Evolutionary conservation across 2,329 filamentous ascomycete genomes (phyloP).

Genomic region (Huntiella bhutanensis): DNA sequence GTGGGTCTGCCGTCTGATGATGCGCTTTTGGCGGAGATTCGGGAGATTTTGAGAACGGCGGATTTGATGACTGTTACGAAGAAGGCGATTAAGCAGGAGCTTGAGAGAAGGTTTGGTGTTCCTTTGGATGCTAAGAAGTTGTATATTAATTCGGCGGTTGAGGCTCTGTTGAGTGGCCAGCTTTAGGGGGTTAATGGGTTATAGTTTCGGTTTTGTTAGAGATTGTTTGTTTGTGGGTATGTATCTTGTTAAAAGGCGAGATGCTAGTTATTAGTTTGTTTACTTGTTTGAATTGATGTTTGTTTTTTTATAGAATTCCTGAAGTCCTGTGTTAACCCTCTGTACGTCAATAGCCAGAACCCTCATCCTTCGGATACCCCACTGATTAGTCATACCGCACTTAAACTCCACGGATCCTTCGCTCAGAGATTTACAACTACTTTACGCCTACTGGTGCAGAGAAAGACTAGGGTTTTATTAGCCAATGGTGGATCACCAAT

Average conservation of each 20-base stretch:
- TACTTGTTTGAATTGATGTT: slow-evolving; percentile 5
- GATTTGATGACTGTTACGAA: slow-evolving; percentile 98
- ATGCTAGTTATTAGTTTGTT: not conserved
- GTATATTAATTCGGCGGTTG: slow-evolving; percentile 82
- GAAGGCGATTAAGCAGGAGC: slow-evolving; percentile 88
- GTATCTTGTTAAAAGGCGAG: slow-evolving; percentile 5
- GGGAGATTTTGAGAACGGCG: slow-evolving; percentile 76
- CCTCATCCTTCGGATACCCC: too few species aligned
- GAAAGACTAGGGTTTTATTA: too few species aligned
- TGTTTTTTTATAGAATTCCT: not conserved
- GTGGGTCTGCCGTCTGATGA: slow-evolving; percentile 71
- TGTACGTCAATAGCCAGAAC: too few species aligned
- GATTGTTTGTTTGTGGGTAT: slow-evolving; percentile 1
- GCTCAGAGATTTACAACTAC: too few species aligned
- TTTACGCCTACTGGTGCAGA: too few species aligned
- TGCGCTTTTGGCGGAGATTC: slow-evolving; percentile 76
- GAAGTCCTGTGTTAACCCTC: too few species aligned
- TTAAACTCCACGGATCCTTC: too few species aligned
- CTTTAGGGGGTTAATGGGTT: slow-evolving; percentile 26
- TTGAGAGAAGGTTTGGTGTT: slow-evolving; percentile 79
- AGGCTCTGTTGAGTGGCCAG: slow-evolving; percentile 60
- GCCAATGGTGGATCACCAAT: too few species aligned
- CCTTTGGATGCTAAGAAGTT: slow-evolving; percentile 71
- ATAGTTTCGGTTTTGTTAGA: not conserved
- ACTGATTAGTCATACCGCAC: too few species aligned